Conservation (phyloP, 129 eudicot genomes). For the Flaveria robusta region DNA sequence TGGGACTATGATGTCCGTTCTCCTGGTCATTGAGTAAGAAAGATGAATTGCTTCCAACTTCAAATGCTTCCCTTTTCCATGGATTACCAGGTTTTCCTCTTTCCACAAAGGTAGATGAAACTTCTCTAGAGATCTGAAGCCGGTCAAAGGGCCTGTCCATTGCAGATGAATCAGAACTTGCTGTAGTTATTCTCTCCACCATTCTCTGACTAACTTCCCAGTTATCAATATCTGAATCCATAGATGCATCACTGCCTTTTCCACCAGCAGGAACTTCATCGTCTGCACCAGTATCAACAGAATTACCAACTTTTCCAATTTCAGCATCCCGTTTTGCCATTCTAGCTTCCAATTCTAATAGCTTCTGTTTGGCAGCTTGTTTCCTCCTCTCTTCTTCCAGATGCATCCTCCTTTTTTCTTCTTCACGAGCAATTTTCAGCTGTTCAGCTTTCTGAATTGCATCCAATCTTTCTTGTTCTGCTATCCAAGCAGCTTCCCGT, state of each 20-base stretch:
- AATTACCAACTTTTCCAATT: slow-evolving; percentile 39
- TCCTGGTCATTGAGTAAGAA: slow-evolving; percentile 53
- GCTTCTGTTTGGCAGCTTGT: slow-evolving; percentile 95
- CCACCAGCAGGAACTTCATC: slow-evolving; percentile 43
- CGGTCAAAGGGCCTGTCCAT: slow-evolving; percentile 55
- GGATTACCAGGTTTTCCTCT: slow-evolving; percentile 63
- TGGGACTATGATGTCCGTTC: slow-evolving; percentile 60
- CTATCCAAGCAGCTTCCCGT: slow-evolving; percentile 87
- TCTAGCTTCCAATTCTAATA: slow-evolving; percentile 82
- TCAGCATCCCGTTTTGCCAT: slow-evolving; percentile 75
- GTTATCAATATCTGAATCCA: slow-evolving; percentile 51
- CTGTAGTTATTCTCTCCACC: slow-evolving; percentile 81
- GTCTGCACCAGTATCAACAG: slow-evolving; percentile 39
- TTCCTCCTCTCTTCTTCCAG: slow-evolving; percentile 88
- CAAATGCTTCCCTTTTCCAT: slow-evolving; percentile 79
- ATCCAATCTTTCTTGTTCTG: slow-evolving; percentile 80
- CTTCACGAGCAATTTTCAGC: slow-evolving; percentile 75
- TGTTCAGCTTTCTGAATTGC: slow-evolving; percentile 76
- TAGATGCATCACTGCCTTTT: slow-evolving; percentile 53
- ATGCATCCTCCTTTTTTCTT: slow-evolving; percentile 66
- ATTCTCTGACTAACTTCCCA: slow-evolving; percentile 94
- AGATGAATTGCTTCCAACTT: slow-evolving; percentile 57
- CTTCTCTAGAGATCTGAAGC: slow-evolving; percentile 44
- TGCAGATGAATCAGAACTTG: slow-evolving; percentile 68
- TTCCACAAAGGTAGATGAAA: slow-evolving; percentile 47